Evolutionary conservation across 2,329 filamentous ascomycete species (phyloP).

Genomic region (Colletotrichum lindemuthianum): DNA sequence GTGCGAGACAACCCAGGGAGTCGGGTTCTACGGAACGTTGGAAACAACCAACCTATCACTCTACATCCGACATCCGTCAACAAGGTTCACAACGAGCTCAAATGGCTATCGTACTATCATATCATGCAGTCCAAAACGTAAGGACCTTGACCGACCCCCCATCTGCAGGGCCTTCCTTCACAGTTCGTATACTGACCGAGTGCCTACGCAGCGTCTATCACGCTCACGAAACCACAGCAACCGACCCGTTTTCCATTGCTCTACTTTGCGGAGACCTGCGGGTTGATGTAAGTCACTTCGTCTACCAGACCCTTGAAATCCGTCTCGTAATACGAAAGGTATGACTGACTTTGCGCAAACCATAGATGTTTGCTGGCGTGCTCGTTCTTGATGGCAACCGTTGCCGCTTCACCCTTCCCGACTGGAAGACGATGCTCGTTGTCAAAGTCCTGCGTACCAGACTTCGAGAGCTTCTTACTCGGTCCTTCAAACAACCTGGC

Average conservation of each 20-base stretch:
- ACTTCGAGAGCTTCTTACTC: constrained; percentile 78
- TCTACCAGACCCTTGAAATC: not conserved
- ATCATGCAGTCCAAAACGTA: constrained; percentile 93
- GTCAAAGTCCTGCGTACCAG: constrained; percentile 81
- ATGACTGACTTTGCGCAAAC: constrained; percentile 19
- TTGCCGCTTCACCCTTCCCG: constrained; percentile 81
- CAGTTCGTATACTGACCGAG: constrained; percentile 37
- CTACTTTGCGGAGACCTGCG: constrained; percentile 89
- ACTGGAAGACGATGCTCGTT: constrained; percentile 93
- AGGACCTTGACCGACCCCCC: constrained; percentile 43
- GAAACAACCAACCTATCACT: constrained; percentile 91
- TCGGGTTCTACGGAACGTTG: constrained; percentile 89
- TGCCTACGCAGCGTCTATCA: constrained; percentile 74
- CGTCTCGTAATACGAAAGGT: no score
- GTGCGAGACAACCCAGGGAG: constrained; percentile 74
- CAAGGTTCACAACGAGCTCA: constrained; percentile 72
- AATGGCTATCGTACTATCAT: constrained; percentile 94
- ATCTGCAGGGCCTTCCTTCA: constrained; percentile 5
- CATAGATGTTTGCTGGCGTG: constrained; percentile 84
- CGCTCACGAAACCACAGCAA: constrained; percentile 86
- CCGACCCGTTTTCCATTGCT: constrained; percentile 83
- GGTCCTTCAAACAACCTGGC: constrained; percentile 75
- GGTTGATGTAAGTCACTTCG: constrained; percentile 71
- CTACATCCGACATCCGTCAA: constrained; percentile 92
- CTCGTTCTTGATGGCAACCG: constrained; percentile 89